These are phyloP conservation scores for Tulasnella sp. DNA, from an alignment of 768 basidiomycete species.

Conservation along the genomic window DNA sequence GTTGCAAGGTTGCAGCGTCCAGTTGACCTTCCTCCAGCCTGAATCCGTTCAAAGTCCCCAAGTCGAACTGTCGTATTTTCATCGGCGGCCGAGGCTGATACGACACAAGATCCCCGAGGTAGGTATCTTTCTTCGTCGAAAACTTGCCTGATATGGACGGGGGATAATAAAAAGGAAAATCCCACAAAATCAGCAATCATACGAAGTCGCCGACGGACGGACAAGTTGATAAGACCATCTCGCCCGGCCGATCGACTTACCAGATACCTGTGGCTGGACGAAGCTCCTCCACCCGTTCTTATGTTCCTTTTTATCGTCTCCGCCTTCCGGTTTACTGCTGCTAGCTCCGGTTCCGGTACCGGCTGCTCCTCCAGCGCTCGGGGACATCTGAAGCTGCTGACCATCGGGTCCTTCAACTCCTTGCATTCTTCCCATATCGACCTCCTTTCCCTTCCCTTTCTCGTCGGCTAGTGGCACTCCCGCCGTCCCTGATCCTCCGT, in stretches of 20 bases:
- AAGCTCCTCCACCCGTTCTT: constrained; percentile 24
- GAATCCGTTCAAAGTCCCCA: constrained; percentile 20
- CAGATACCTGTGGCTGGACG: constrained; percentile 11
- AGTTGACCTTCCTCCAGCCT: constrained; percentile 27
- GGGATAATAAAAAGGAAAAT: constrained; percentile 17
- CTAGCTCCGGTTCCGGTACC: not conserved
- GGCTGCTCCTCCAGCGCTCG: not conserved
- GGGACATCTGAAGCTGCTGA: not conserved
- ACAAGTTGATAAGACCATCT: not conserved
- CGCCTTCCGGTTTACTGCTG: not conserved
- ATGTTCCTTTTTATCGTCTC: constrained; percentile 22
- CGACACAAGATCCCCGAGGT: constrained; percentile 22
- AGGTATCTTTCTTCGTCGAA: constrained; percentile 27
- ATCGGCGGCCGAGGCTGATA: not conserved
- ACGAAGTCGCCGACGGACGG: not conserved
- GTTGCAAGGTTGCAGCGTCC: constrained; percentile 20
- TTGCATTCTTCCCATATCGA: constrained; percentile 21
- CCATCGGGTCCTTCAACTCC: constrained; percentile 8
- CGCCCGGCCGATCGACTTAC: not conserved
- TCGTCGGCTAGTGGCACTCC: not conserved
- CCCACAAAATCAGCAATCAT: not conserved
- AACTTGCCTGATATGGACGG: constrained; percentile 19
- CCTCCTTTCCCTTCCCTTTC: constrained; percentile 27
- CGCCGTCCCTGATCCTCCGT: not conserved
- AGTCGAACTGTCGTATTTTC: constrained; percentile 17